A percentile compares a stretch with the other conserved stretches of the same genome.
phyloP scores from a whole-genome alignment of 371 early-diverging fungal genomes.

The Mucor mucedo region DNA sequence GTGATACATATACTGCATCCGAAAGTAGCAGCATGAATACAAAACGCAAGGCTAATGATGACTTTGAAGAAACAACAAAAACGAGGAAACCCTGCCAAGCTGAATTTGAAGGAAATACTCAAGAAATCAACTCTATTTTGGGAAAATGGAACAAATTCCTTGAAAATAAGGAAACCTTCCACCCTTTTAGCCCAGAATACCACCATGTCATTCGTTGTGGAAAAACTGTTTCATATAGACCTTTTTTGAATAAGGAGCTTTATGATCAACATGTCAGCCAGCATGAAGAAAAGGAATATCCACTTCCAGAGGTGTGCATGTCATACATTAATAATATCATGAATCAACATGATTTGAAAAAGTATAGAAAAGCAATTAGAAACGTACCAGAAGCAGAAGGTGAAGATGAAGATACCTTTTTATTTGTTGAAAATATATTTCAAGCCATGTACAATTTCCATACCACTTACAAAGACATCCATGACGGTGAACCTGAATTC shows the following conservation, averaged over 20 bases:
- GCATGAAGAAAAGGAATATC: slow-evolving; percentile 13
- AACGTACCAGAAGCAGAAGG: slow-evolving; percentile 18
- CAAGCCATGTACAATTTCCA: slow-evolving; percentile 14
- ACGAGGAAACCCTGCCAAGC: slow-evolving; percentile 9
- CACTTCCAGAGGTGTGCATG: slow-evolving; percentile 15
- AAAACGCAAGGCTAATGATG: slow-evolving; percentile 7
- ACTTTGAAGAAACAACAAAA: slow-evolving; percentile 5
- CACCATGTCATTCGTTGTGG: slow-evolving; percentile 21
- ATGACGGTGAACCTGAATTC: slow-evolving; percentile 14
- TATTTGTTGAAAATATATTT: slow-evolving; percentile 21
- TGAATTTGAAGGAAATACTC: slow-evolving; percentile 12
- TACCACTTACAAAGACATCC: slow-evolving; percentile 14
- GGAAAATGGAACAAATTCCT: slow-evolving; percentile 21
- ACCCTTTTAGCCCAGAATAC: slow-evolving; percentile 18
- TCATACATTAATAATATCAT: slow-evolving; percentile 20
- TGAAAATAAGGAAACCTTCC: slow-evolving; percentile 17
- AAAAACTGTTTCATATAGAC: slow-evolving; percentile 11
- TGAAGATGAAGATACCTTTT: slow-evolving; percentile 21
- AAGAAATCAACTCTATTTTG: slow-evolving; percentile 23
- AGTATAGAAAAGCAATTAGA: slow-evolving; percentile 12
- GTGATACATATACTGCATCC: slow-evolving; percentile 4
- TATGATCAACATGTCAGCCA: slow-evolving; percentile 14
- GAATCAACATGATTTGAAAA: slow-evolving; percentile 11
- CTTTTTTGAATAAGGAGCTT: slow-evolving; percentile 13
- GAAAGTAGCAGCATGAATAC: slow-evolving; percentile 3